A percentile compares a stretch with the other conserved stretches of the same genome.
phyloP scores from a whole-genome alignment of 768 basidiomycete genomes.

The Amanita phalloides region DNA sequence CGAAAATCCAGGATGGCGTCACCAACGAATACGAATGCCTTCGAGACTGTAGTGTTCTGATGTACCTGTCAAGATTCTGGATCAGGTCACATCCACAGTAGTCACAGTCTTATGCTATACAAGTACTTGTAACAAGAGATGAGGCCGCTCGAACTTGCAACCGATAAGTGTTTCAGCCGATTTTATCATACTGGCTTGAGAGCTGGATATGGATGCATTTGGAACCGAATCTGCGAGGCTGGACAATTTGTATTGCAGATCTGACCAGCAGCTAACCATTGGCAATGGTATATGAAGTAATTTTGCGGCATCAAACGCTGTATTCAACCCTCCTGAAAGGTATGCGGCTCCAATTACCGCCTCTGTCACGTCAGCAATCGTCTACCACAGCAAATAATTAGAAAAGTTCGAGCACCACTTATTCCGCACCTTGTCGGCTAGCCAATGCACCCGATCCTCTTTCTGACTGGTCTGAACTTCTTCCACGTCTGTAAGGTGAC shows the following conservation, averaged over 20 bases:
- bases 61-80: not conserved
- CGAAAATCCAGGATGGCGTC: constrained; percentile 81
- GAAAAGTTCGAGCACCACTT: not conserved
- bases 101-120: constrained; percentile 25
- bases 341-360: constrained; percentile 80
- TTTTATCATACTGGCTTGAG: constrained; percentile 24
- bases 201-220: not conserved
- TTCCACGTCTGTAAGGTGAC: not conserved
- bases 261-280: constrained; percentile 57
- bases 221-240: not conserved
- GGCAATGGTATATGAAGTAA: constrained; percentile 56
- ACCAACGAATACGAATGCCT: constrained; percentile 69
- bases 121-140: constrained; percentile 63
- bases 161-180: constrained; percentile 58
- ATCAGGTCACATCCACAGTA: not conserved
- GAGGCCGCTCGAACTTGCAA: constrained; percentile 47
- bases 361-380: constrained; percentile 76
- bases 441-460: constrained; percentile 37
- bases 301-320: constrained; percentile 54
- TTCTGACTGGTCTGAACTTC: constrained; percentile 6
- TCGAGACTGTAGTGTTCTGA: constrained; percentile 45
- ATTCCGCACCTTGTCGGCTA: constrained; percentile 65
- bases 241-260: constrained; percentile 41
- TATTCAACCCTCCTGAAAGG: constrained; percentile 58
- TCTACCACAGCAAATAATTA: constrained; percentile 28